These are phyloP conservation scores for Yarrowia divulgata DNA, from an alignment of 805 yeast genomes.

Conservation along the genomic window DNA sequence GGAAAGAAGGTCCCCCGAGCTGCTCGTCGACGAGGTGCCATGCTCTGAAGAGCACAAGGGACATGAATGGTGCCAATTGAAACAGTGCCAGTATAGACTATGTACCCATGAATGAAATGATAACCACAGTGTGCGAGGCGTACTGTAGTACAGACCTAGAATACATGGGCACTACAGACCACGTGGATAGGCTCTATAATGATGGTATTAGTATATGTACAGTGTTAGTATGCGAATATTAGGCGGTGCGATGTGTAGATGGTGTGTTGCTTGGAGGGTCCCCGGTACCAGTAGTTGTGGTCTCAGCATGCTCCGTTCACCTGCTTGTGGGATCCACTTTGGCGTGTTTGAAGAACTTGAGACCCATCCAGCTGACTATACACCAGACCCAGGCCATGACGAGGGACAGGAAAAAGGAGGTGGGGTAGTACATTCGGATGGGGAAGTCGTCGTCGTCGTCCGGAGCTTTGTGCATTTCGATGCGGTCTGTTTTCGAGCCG, in stretches of 20 bases:
- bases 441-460: conserved; percentile 52
- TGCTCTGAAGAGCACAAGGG: neutral
- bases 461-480: conserved; percentile 39
- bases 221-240: conserved; percentile 21
- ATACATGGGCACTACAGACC: no score
- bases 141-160: no score
- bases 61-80: neutral
- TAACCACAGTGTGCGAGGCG: neutral
- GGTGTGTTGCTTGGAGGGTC: neutral
- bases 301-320: neutral
- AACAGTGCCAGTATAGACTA: neutral
- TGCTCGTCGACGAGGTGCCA: conserved; percentile 13
- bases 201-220: conserved; percentile 20
- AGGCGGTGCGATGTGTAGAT: neutral
- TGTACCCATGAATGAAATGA: conserved; percentile 12
- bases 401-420: conserved; percentile 50
- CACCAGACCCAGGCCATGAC: conserved; percentile 72
- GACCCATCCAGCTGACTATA: conserved; percentile 75
- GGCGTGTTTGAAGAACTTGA: conserved; percentile 81
- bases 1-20: conserved; percentile 17
- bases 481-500: conserved; percentile 38
- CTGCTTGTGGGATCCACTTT: conserved; percentile 56
- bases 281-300: neutral
- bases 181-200: neutral
- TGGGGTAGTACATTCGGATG: conserved; percentile 52